Evolutionary conservation across 2,329 filamentous ascomycete species (phyloP).

Genomic region (Fusarium phyllophilum): DNA sequence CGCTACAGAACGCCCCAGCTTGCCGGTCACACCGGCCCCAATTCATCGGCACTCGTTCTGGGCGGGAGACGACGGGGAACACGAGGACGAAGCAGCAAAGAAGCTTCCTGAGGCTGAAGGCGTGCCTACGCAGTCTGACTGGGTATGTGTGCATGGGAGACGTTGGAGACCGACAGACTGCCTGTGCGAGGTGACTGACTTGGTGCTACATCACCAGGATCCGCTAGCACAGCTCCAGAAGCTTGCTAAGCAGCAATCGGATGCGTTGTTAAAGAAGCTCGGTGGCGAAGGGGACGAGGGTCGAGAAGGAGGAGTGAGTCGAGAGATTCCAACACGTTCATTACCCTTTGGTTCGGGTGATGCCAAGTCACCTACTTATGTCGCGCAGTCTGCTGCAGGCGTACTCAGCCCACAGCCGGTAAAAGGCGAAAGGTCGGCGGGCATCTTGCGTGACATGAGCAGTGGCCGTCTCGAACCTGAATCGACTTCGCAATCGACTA

Average conservation of each 20-base stretch:
- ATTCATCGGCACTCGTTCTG: constrained; percentile 75
- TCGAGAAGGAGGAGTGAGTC: constrained; percentile 46
- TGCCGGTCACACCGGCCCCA: constrained; percentile 90
- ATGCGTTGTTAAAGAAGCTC: constrained; percentile 67
- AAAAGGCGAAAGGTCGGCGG: constrained; percentile 52
- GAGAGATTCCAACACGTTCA: constrained; percentile 59
- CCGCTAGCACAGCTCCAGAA: constrained; percentile 76
- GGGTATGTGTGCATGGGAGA: constrained; percentile 81
- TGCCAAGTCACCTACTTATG: constrained; percentile 42
- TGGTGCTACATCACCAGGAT: constrained; percentile 67
- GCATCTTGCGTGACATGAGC: constrained; percentile 48
- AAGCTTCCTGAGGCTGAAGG: constrained; percentile 80
- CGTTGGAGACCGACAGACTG: constrained; percentile 62
- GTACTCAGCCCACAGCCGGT: constrained; percentile 56
- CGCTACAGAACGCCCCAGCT: constrained; percentile 82
- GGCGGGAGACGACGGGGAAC: constrained; percentile 59
- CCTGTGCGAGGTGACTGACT: constrained; percentile 66
- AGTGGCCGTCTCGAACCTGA: constrained; percentile 32
- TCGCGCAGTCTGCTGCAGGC: constrained; percentile 41
- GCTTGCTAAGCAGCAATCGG: constrained; percentile 73
- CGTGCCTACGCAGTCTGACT: constrained; percentile 87
- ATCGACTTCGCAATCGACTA: constrained; percentile 23
- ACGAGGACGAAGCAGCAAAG: constrained; percentile 62
- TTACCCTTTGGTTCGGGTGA: constrained; percentile 65
- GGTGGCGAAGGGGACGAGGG: constrained; percentile 48